phyloP scores from a whole-genome alignment of 192 early-diverging fungal species.

The Backusella tarrabulga region DNA sequence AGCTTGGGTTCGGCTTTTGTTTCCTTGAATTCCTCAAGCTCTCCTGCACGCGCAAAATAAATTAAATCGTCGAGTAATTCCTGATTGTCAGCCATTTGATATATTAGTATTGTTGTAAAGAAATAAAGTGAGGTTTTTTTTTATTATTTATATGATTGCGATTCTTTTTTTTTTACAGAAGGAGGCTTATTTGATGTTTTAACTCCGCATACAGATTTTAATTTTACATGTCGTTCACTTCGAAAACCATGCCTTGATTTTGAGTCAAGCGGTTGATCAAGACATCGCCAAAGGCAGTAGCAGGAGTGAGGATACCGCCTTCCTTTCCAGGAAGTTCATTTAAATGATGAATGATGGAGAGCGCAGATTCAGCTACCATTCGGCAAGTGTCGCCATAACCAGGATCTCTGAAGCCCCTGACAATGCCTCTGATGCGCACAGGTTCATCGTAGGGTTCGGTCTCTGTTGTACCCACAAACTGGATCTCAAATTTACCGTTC shows the following conservation, averaged over 20 bases:
- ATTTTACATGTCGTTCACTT: slow-evolving; percentile 21
- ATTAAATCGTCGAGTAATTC: slow-evolving; percentile 55
- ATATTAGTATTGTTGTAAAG: neutral
- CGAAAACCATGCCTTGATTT: slow-evolving; percentile 49
- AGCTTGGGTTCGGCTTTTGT: slow-evolving; percentile 24
- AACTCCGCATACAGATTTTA: neutral
- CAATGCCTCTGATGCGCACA: slow-evolving; percentile 43
- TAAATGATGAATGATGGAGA: slow-evolving; percentile 66
- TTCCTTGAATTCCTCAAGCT: slow-evolving; percentile 65
- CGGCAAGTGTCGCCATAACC: slow-evolving; percentile 82
- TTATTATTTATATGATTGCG: too few relatives aligned
- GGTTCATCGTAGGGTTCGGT: slow-evolving; percentile 43
- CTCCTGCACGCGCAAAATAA: slow-evolving; percentile 70
- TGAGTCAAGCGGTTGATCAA: slow-evolving; percentile 63
- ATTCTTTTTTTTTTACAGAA: too few relatives aligned
- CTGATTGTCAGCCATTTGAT: slow-evolving; percentile 6
- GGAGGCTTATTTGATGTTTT: neutral
- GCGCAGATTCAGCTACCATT: slow-evolving; percentile 77
- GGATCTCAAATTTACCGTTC: slow-evolving; percentile 48
- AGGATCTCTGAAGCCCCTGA: slow-evolving; percentile 63
- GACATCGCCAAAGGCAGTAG: slow-evolving; percentile 73
- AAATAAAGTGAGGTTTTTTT: neutral
- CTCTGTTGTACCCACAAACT: slow-evolving; percentile 48
- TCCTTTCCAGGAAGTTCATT: slow-evolving; percentile 46
- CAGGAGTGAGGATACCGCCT: slow-evolving; percentile 80